These are phyloP conservation scores for Mortierella sp. DNA, from an alignment of 371 early-diverging fungal species.

Conservation along the genomic window DNA sequence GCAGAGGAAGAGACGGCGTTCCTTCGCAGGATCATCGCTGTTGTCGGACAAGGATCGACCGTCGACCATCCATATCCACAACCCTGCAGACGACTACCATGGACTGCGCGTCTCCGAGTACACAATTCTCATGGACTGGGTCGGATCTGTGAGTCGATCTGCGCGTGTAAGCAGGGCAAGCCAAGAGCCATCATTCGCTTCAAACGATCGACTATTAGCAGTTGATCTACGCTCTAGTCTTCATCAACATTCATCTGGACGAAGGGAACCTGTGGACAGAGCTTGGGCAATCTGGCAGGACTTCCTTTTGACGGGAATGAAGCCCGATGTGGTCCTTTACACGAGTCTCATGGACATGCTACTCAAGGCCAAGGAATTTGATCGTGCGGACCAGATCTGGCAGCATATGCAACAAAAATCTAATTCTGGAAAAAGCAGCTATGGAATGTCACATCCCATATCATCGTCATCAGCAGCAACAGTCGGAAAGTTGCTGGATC, in stretches of 20 bases:
- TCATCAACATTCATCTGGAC: neutral
- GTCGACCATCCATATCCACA: slow-evolving; percentile 1
- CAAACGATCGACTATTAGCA: neutral
- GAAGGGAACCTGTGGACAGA: slow-evolving; percentile 6
- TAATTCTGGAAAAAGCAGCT: neutral
- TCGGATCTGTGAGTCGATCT: slow-evolving; percentile 15
- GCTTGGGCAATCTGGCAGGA: slow-evolving; percentile 51
- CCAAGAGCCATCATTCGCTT: neutral
- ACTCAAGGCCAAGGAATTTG: slow-evolving; percentile 35
- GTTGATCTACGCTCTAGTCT: neutral
- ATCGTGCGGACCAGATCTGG: slow-evolving; percentile 44
- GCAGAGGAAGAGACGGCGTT: neutral
- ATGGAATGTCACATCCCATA: neutral
- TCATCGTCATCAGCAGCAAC: neutral
- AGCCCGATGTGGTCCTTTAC: slow-evolving; percentile 43
- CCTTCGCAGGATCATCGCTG: too few relatives aligned
- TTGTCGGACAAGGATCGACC: neutral
- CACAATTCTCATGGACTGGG: slow-evolving; percentile 49
- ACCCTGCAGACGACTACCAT: slow-evolving; percentile 23
- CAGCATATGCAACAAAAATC: slow-evolving; percentile 20
- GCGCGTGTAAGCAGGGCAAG: neutral
- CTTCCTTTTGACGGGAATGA: slow-evolving; percentile 44
- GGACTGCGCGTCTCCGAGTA: slow-evolving; percentile 47
- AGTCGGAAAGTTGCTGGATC: neutral
- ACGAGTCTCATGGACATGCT: slow-evolving; percentile 32